Evolutionary conservation across 2,329 filamentous ascomycete genomes (phyloP).

Genomic region (Cladosporium oxysporum): DNA sequence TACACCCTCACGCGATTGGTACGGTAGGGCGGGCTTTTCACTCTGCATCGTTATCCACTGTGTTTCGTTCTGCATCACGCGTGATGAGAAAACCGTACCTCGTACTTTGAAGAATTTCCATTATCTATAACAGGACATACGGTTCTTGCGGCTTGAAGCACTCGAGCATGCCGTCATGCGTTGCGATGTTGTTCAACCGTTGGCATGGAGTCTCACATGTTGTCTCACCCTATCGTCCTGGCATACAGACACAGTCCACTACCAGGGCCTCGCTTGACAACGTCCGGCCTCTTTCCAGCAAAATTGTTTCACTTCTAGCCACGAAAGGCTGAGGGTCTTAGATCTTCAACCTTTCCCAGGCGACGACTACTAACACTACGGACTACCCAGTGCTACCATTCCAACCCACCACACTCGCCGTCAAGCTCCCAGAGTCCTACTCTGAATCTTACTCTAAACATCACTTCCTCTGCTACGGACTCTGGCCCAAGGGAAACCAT

Average conservation of each 20-base stretch:
- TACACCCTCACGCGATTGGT: not conserved
- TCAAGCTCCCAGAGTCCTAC: not conserved
- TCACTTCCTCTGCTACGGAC: not conserved
- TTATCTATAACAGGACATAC: not conserved
- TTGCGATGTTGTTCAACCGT: constrained; percentile 2
- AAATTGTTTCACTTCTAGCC: constrained; percentile 18
- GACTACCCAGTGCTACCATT: constrained; percentile 14
- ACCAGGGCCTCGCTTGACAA: constrained; percentile 14
- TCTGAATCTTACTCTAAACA: not conserved
- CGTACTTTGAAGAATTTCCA: too few relatives aligned
- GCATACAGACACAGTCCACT: not conserved
- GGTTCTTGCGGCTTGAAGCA: not conserved
- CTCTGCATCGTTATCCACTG: not conserved
- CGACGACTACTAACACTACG: constrained; percentile 18
- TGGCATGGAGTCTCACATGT: constrained; percentile 15
- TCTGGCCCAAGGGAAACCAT: not conserved
- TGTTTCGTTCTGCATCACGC: not conserved
- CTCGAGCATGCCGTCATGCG: constrained; percentile 1
- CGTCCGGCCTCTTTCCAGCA: constrained; percentile 20
- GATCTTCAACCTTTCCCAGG: not conserved
- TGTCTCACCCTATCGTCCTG: constrained; percentile 13
- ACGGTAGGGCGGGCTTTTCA: not conserved
- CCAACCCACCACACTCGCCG: not conserved
- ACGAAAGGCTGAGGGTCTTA: constrained; percentile 17
- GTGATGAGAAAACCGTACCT: not conserved